Conservation (phyloP, 2,329 filamentous ascomycete species). For the Neofusicoccum sp. region DNA sequence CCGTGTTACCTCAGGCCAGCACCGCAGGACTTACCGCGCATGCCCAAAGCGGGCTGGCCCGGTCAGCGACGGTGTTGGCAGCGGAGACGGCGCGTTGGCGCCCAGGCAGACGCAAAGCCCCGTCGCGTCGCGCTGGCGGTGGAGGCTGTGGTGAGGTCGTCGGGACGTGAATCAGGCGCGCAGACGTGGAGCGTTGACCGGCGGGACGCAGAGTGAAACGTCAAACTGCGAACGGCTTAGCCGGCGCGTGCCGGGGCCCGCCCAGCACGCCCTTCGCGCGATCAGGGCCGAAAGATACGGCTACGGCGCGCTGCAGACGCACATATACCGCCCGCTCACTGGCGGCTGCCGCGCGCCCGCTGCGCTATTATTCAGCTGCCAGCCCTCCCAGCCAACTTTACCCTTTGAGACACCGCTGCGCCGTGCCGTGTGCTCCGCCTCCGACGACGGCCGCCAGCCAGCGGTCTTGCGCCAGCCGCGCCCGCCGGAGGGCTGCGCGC, state of each 20-base stretch:
- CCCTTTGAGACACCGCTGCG: too few relatives aligned
- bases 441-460: too few relatives aligned
- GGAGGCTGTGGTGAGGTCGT: too few relatives aligned
- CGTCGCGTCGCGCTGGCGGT: too few relatives aligned
- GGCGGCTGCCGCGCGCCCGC: too few relatives aligned
- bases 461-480: too few relatives aligned
- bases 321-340: too few relatives aligned
- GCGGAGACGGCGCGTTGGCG: background rate
- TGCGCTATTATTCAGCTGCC: background rate
- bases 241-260: background rate
- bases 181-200: background rate
- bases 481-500: too few relatives aligned
- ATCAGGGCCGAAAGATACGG: background rate
- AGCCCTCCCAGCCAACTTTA: background rate
- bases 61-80: constrained; percentile 1
- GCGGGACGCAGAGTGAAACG: background rate
- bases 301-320: background rate
- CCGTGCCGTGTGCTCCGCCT: too few relatives aligned
- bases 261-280: background rate
- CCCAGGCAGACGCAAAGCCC: background rate
- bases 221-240: background rate
- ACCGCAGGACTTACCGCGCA: background rate
- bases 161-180: too few relatives aligned
- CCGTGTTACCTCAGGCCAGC: background rate
- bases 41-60: background rate